Conservation (phyloP, 192 early-diverging fungal species). For the Backusella sp. region DNA sequence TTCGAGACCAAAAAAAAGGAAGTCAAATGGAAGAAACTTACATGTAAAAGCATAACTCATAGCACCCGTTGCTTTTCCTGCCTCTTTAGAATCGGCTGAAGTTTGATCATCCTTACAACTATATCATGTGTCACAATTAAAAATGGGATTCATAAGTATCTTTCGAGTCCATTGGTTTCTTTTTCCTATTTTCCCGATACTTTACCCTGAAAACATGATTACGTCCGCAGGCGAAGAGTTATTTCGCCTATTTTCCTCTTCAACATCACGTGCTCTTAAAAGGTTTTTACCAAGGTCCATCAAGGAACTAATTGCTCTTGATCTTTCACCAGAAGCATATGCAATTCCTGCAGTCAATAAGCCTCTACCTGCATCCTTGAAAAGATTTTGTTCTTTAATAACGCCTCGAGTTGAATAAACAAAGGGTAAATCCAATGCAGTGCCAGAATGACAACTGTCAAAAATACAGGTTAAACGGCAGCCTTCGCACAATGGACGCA, state of each 20-base stretch:
- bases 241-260: conserved; percentile 17
- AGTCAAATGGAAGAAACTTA: conserved; percentile 20
- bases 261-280: conserved; percentile 33
- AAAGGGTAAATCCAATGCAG: conserved; percentile 79
- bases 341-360: conserved; percentile 45
- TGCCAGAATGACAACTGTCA: conserved; percentile 86
- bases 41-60: conserved; percentile 74
- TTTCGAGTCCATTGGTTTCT: not conserved
- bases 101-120: conserved; percentile 79
- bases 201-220: conserved; percentile 76
- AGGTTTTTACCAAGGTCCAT: conserved; percentile 44
- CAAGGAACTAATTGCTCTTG: conserved; percentile 37
- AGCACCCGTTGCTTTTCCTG: conserved; percentile 62
- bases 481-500: conserved; percentile 59
- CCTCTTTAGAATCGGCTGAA: conserved; percentile 68
- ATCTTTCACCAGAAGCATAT: conserved; percentile 42
- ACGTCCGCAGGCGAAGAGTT: conserved; percentile 64
- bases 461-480: conserved; percentile 80
- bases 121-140: not conserved
- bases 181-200: not conserved
- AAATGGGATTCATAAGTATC: not conserved
- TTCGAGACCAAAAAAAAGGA: not conserved
- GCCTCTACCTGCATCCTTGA: conserved; percentile 47
- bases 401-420: conserved; percentile 70
- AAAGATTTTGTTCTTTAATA: conserved; percentile 47